Conservation (phyloP, 179 eudicot genomes). For the Silene coronaria region DNA sequence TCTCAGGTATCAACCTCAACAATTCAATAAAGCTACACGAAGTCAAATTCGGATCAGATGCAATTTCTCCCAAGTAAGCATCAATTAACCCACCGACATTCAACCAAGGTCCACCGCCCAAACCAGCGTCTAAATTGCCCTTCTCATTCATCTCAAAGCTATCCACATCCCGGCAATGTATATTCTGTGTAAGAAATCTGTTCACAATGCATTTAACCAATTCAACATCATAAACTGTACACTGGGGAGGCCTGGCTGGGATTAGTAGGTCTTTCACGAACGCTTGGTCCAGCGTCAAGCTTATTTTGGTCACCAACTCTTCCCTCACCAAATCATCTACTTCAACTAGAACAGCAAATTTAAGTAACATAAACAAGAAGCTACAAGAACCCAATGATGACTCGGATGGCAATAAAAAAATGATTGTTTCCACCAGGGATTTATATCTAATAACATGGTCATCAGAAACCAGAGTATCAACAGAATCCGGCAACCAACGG, state of each 20-base stretch:
- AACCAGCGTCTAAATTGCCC: conserved; percentile 26
- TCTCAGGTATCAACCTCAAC: conserved; percentile 51
- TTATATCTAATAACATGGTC: conserved; percentile 45
- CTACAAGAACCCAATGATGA: conserved; percentile 55
- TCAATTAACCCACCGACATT: conserved; percentile 62
- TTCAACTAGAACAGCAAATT: conserved; percentile 60
- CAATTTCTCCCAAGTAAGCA: conserved; percentile 59
- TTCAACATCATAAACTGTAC: conserved; percentile 58
- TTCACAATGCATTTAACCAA: conserved; percentile 50
- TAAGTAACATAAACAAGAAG: conserved; percentile 65
- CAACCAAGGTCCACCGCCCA: conserved; percentile 45
- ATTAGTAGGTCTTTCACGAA: conserved; percentile 60
- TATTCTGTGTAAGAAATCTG: conserved; percentile 42
- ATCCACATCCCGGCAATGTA: conserved; percentile 30
- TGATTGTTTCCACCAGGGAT: conserved; percentile 60
- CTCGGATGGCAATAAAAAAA: conserved; percentile 60
- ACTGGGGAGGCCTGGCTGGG: conserved; percentile 45
- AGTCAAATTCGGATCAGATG: conserved; percentile 48
- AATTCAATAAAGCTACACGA: conserved; percentile 43
- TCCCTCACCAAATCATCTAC: conserved; percentile 48
- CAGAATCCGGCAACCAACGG: conserved; percentile 77
- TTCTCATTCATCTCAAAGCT: conserved; percentile 28
- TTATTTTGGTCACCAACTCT: conserved; percentile 46
- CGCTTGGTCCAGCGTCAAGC: conserved; percentile 66
- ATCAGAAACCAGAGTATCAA: conserved; percentile 53